Evolutionary conservation across 768 basidiomycete genomes (phyloP), one percentile per base, ranked within the genome.

Genomic region (Fibroporia radiculosa): DNA sequence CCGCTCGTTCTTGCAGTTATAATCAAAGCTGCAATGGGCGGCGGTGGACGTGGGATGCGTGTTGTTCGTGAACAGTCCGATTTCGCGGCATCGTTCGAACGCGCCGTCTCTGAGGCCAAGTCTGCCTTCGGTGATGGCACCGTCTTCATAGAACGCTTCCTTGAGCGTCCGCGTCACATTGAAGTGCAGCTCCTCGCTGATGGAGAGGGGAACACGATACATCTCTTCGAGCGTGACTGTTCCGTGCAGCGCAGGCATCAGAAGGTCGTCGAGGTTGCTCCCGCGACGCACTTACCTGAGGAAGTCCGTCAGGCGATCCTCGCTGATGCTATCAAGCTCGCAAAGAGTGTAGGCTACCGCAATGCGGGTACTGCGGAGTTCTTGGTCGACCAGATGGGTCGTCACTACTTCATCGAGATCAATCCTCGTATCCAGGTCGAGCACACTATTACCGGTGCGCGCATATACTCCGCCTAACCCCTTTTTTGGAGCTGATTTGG

Each of bases 361-460:
- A 97, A 96, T 64, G 96, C 96, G 41, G 95, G 96, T 52, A 98
- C 96, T 29, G 93, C 91, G 20, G 96, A 99, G 69, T 99, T 98
- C 73, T 73, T 99, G 65, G 93, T 98, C 50, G 96, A 98, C 66
- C 88, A 93, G 62, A 80, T 86, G 73, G 92, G 90, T 56, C 77
- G 93, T 55, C 92, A 96, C 66, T 98, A 98, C 68, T 98, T 99
- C 70, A 98, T 99, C 59, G 96, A 99, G 68, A 97, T 99, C 57
- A 97, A 97, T 66, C 93, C 96, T 24, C 92, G 96, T 69, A 97
- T 99, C 58, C 96, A 99, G 66, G 96, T 99, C 67, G 96, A 98
- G 62, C 96, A 98, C 67, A 98, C 96, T 45, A 97, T 98, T 63
- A 97, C 96, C 49, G 92, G 92, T 90, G 53, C 42, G 69, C 62